Base-by-base conservation (phyloP, 2,329 filamentous ascomycete genomes). In the Sarocladium brachiariae region DNA sequence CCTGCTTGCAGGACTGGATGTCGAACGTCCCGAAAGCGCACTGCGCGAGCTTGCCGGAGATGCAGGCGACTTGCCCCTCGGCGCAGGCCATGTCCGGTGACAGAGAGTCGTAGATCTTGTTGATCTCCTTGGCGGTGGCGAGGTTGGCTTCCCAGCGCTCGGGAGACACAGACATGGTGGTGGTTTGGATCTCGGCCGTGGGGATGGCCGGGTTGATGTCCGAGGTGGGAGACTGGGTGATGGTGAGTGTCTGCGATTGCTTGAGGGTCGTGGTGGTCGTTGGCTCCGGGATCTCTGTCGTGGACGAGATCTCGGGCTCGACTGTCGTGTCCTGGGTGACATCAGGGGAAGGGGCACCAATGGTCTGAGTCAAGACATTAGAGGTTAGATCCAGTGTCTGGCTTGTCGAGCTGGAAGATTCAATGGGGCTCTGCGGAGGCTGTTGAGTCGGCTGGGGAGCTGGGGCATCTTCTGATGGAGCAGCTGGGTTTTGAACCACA, bases 1-100 rank as follows among this genome's bases (percentile, higher is more conserved):
- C 65, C 1, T 34, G 37, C 25, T 63, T 65, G 35, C 72, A 72
- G 9, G 61, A 53, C 0, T 56, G 58, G 16, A 80, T 68, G 3
- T 62, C 57, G 56, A 76, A 82, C 0, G 57, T 59, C 16, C 72
- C 72, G 10, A 54, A 53, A 24, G 63, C 61, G 57, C 80, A 84
- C 13, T 60, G 60, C n/a, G 68, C 77, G 4, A 75, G 58, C 47
- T 72, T 68, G 19, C 76, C 74, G 13, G 66, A 60, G 39, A 83
- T 72, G 50, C 80, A 83, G 4, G 78, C 78, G 2, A 70, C 67
- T 52, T 81, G 74, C 23, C 66, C 66, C 5, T 14, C 50, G 0
- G 57, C 59, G 58, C 80, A 83, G 48, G 73, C 66, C 2, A 75
- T 73, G 18, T 71, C 55, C 5, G 69, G 63, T 1, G 70, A 73